phyloP scores from a whole-genome alignment of 2,329 filamentous ascomycete species.

The Trichocomaceae sp. region DNA sequence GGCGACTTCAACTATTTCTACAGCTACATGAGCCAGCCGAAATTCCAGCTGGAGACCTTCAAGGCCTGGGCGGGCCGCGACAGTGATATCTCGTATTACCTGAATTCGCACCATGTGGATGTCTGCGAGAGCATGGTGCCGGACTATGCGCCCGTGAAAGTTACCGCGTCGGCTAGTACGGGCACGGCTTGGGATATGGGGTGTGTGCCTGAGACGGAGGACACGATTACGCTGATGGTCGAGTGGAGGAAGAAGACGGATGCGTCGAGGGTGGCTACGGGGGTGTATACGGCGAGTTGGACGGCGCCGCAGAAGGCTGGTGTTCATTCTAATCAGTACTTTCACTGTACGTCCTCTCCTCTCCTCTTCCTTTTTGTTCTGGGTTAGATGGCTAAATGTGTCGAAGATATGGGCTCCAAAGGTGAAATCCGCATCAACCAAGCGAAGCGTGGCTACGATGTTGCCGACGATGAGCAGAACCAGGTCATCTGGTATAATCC shows the following conservation, averaged over 20 bases:
- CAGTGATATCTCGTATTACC: slow-evolving; percentile 90
- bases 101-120: slow-evolving; percentile 92
- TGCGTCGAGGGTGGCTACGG: slow-evolving; percentile 66
- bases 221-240: slow-evolving; percentile 85
- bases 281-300: slow-evolving; percentile 90
- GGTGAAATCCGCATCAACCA: slow-evolving; percentile 89
- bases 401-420: slow-evolving; percentile 68
- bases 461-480: slow-evolving; percentile 69
- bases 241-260: slow-evolving; percentile 74
- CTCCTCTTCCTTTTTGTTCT: not conserved
- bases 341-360: slow-evolving; percentile 56
- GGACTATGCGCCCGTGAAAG: slow-evolving; percentile 69
- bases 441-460: slow-evolving; percentile 88
- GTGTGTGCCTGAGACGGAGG: slow-evolving; percentile 75
- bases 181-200: slow-evolving; percentile 73
- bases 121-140: slow-evolving; percentile 88
- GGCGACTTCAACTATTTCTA: slow-evolving; percentile 99
- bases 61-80: slow-evolving; percentile 89
- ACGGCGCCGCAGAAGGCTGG: slow-evolving; percentile 87
- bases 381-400: too few relatives aligned
- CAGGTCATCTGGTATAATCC: slow-evolving; percentile 80
- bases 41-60: slow-evolving; percentile 88
- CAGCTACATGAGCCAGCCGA: slow-evolving; percentile 91
- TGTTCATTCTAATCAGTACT: slow-evolving; percentile 96
- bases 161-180: slow-evolving; percentile 70